A percentile compares a stretch with the other conserved stretches of the same genome.
Conservation (phyloP, 306 rosid species). For the Cercis canadensis region DNA sequence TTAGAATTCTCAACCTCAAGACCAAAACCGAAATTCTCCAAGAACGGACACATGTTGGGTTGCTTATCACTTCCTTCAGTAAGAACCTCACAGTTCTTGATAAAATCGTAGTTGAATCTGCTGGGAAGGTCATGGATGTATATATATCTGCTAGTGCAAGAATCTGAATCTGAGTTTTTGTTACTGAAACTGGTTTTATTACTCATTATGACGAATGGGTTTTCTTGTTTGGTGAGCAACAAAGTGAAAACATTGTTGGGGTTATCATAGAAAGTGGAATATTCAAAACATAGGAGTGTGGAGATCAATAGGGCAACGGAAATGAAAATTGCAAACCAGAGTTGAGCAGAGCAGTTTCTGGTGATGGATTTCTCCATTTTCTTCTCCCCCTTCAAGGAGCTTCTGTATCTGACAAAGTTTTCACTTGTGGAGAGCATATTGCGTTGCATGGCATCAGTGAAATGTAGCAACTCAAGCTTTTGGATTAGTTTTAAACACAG, state of each 20-base stretch:
- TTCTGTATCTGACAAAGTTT: not conserved
- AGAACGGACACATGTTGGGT: slow-evolving; percentile 72
- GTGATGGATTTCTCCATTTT: slow-evolving; percentile 48
- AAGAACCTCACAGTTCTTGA: slow-evolving; percentile 56
- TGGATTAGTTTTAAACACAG: not conserved
- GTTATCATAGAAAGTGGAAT: slow-evolving; percentile 40
- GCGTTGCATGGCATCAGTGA: not conserved
- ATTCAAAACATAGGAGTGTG: slow-evolving; percentile 50
- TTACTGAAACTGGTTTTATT: not conserved
- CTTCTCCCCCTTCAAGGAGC: not conserved
- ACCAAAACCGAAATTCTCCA: slow-evolving; percentile 72
- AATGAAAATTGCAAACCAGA: slow-evolving; percentile 53
- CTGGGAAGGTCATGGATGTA: slow-evolving; percentile 69
- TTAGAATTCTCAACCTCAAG: slow-evolving; percentile 42
- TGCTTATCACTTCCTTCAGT: slow-evolving; percentile 71
- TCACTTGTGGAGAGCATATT: not conserved
- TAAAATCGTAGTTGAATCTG: slow-evolving; percentile 64
- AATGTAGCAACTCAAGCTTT: not conserved
- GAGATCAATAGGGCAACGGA: slow-evolving; percentile 46
- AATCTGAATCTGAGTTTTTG: slow-evolving; percentile 26
- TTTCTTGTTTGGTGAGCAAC: slow-evolving; percentile 27
- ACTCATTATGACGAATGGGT: slow-evolving; percentile 29
- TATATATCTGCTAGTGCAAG: slow-evolving; percentile 66
- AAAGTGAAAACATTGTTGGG: slow-evolving; percentile 35
- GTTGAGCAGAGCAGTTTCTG: slow-evolving; percentile 43